These are phyloP conservation scores for Naganishia albida DNA, from an alignment of 1,284 basidiomycete species.

Conservation along the genomic window DNA sequence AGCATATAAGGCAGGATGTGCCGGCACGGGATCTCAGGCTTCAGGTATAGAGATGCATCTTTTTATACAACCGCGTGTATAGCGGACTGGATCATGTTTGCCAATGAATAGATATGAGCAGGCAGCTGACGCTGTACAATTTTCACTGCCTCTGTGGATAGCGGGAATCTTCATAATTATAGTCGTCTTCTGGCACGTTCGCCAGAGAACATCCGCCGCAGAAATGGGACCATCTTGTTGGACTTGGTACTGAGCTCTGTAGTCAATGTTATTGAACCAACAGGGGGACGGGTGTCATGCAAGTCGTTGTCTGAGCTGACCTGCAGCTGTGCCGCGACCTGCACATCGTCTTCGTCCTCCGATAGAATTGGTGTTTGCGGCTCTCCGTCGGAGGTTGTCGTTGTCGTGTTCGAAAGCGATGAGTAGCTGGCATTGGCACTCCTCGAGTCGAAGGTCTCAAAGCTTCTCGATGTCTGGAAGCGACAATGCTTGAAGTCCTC, in stretches of 20 bases:
- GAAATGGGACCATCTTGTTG: constrained; percentile 6
- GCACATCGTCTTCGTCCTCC: background rate
- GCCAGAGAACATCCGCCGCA: background rate
- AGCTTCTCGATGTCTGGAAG: background rate
- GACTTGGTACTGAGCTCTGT: background rate
- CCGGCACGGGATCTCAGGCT: too few species aligned
- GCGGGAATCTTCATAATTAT: too few species aligned
- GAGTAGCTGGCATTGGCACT: constrained; percentile 18
- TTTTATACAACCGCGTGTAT: too few species aligned
- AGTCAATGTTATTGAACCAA: background rate
- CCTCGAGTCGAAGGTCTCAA: background rate
- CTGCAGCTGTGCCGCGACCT: background rate
- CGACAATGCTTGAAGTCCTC: constrained; percentile 24
- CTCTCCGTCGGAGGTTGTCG: constrained; percentile 14
- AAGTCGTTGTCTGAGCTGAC: background rate
- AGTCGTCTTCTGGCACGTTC: constrained; percentile 1
- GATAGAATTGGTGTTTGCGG: constrained; percentile 13
- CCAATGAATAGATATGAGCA: too few species aligned
- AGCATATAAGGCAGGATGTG: background rate
- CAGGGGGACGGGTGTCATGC: background rate
- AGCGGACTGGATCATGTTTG: too few species aligned
- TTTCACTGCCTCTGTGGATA: background rate
- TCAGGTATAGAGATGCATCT: too few species aligned
- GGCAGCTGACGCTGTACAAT: too few species aligned
- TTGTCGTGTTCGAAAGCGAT: constrained; percentile 23